Evolutionary conservation across 2,329 filamentous ascomycete genomes (phyloP).

Genomic region (Beauveria sp.): DNA sequence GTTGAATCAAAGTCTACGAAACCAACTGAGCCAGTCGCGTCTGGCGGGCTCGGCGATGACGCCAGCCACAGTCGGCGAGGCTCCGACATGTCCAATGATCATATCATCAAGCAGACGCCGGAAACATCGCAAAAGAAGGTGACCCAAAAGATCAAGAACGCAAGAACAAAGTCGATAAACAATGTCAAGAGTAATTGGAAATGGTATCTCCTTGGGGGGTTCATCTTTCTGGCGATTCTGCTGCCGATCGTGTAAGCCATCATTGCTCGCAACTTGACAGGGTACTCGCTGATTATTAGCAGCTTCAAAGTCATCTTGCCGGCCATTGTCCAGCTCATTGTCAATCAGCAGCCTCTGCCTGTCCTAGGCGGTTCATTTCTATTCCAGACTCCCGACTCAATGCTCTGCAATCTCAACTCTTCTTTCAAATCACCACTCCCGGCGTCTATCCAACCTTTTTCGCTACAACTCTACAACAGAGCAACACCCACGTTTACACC

Average conservation of each 20-base stretch:
- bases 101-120: neutral
- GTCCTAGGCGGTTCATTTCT: neutral
- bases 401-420: neutral
- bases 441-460: neutral
- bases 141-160: neutral
- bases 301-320: conserved; percentile 4
- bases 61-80: neutral
- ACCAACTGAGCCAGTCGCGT: neutral
- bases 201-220: neutral
- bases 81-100: neutral
- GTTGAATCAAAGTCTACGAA: neutral
- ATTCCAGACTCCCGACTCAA: neutral
- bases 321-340: conserved; percentile 1
- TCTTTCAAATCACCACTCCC: neutral
- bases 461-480: neutral
- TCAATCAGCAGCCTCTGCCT: neutral
- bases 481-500: neutral
- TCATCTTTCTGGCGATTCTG: neutral
- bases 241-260: neutral
- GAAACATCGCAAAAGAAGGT: neutral
- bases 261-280: neutral
- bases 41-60: neutral
- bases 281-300: neutral
- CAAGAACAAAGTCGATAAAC: neutral
- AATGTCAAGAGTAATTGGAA: neutral